A percentile compares a stretch with the other conserved stretches of the same genome.
phyloP scores from a whole-genome alignment of 768 basidiomycete genomes.

The Coprinopsis strossmayeri region DNA sequence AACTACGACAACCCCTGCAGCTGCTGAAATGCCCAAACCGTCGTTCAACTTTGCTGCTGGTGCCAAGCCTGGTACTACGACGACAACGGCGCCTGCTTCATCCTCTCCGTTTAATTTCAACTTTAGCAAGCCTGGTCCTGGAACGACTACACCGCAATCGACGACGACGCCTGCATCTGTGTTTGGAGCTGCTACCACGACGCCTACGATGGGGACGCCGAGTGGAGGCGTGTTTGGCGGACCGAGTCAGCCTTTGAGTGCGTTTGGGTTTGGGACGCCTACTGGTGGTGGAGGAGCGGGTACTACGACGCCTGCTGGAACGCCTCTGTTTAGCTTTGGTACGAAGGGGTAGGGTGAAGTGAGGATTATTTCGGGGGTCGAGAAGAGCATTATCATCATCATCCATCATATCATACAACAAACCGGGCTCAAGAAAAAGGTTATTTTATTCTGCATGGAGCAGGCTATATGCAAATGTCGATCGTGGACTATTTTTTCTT shows the following conservation, averaged over 20 bases:
- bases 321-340: conserved; percentile 33
- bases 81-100: background rate
- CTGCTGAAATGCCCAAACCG: conserved; percentile 16
- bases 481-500: too few relatives aligned
- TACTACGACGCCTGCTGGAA: conserved; percentile 19
- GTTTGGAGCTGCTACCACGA: conserved; percentile 1
- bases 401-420: too few relatives aligned
- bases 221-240: conserved; percentile 15
- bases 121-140: conserved; percentile 4
- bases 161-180: conserved; percentile 1
- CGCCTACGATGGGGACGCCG: conserved; percentile 7
- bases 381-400: too few relatives aligned
- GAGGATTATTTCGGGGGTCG: too few relatives aligned
- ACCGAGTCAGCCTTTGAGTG: conserved; percentile 1
- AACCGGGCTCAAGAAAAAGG: too few relatives aligned
- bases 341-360: too few relatives aligned
- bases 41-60: conserved; percentile 16
- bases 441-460: too few relatives aligned
- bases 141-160: conserved; percentile 4
- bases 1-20: background rate
- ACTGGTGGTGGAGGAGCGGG: conserved; percentile 15
- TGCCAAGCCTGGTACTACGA: background rate
- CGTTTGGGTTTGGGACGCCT: conserved; percentile 15
- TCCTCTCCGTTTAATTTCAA: background rate
- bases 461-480: too few relatives aligned